These are phyloP conservation scores for Lojkania enalia DNA, from an alignment of 2,329 filamentous ascomycete genomes.

Conservation along the genomic window DNA sequence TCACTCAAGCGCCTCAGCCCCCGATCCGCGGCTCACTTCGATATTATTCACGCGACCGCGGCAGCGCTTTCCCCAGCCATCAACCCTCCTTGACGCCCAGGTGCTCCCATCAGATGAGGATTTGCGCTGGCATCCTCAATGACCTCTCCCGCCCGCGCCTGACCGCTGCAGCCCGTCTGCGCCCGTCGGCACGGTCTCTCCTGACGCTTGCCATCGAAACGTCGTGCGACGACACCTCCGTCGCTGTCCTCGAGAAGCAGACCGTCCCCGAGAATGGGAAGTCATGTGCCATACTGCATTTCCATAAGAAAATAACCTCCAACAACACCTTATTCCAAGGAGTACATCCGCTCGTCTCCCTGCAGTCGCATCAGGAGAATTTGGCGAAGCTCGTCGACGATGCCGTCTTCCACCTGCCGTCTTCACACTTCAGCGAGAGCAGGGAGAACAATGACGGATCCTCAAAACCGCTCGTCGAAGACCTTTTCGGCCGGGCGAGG, in stretches of 20 bases:
- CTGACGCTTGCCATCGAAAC: constrained; percentile 74
- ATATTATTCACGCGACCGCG: too few species aligned
- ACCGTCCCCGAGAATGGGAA: background rate
- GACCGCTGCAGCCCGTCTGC: background rate
- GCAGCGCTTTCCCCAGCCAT: background rate
- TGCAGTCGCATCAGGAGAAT: constrained; percentile 72
- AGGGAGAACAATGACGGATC: background rate
- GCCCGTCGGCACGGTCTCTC: constrained; percentile 30
- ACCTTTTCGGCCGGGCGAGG: background rate
- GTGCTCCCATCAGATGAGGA: constrained; percentile 1
- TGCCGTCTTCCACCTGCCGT: constrained; percentile 63
- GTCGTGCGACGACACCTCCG: constrained; percentile 91
- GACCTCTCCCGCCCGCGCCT: background rate
- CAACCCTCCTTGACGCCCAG: background rate
- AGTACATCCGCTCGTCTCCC: constrained; percentile 76
- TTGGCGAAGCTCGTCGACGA: constrained; percentile 69
- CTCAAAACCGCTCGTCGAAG: background rate
- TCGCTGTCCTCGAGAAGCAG: constrained; percentile 73
- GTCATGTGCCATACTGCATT: constrained; percentile 63
- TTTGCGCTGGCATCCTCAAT: background rate
- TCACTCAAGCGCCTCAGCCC: too few species aligned
- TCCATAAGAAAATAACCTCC: constrained; percentile 79
- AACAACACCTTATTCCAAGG: constrained; percentile 76
- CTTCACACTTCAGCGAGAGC: constrained; percentile 18
- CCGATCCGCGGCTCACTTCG: too few species aligned